A percentile compares a stretch with the other conserved stretches of the same genome.
Conservation (phyloP, 768 basidiomycete species). For the Kwoniella mangroviensis region DNA sequence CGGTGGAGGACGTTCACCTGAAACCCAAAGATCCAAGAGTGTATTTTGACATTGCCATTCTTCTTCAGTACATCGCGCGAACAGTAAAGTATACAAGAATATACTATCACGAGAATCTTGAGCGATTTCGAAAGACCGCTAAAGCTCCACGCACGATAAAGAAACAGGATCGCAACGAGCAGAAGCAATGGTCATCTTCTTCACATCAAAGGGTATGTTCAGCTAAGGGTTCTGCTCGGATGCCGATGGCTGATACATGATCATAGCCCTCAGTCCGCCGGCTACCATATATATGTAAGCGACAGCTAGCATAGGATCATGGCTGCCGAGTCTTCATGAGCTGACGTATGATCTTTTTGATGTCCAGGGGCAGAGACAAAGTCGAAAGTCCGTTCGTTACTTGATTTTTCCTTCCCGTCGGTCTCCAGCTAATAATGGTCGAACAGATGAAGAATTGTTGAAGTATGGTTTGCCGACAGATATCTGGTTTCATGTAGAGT, state of each 20-base stretch:
- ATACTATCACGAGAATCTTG: not conserved
- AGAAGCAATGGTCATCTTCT: conserved; percentile 68
- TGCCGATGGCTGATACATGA: conserved; percentile 7
- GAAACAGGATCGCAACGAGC: not conserved
- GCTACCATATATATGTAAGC: conserved; percentile 80
- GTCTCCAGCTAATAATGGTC: conserved; percentile 4
- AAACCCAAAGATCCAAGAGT: not conserved
- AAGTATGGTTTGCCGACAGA: conserved; percentile 68
- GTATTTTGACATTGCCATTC: not conserved
- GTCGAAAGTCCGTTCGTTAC: conserved; percentile 70
- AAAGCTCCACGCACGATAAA: not conserved
- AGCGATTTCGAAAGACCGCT: too few species aligned
- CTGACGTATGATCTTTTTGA: not conserved
- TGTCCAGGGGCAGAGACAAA: conserved; percentile 75
- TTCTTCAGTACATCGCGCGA: not conserved
- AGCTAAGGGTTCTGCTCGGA: not conserved
- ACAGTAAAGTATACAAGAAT: not conserved
- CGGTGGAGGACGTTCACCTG: conserved; percentile 29
- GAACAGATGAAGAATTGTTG: conserved; percentile 89
- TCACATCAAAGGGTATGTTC: conserved; percentile 64
- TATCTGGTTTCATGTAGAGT: conserved; percentile 85
- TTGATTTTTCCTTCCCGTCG: not conserved
- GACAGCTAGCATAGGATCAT: too few species aligned
- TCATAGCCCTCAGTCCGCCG: conserved; percentile 68
- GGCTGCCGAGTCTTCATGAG: not conserved